A percentile compares a stretch with the other conserved stretches of the same genome.
Conservation (phyloP, 202 grass and related monocot species). For the Zoysia matrella region DNA sequence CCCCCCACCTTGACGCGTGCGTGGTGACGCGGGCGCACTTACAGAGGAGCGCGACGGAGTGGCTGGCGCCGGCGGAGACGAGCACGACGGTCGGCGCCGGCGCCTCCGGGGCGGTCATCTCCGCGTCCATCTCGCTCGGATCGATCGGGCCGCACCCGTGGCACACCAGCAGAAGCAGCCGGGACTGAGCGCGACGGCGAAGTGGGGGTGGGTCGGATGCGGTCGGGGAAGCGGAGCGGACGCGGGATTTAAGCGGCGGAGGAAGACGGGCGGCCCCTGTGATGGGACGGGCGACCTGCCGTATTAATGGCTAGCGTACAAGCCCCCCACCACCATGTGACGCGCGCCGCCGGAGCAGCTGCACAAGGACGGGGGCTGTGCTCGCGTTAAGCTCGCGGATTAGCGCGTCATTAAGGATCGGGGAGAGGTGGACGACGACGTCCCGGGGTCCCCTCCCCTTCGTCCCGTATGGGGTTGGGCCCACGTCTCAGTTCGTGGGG, state of each 20-base stretch:
- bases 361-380: not conserved
- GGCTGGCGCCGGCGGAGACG: constrained; percentile 87
- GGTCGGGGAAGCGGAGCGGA: constrained; percentile 1
- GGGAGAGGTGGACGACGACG: constrained; percentile 39
- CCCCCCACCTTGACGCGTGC: too few relatives aligned
- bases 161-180: not conserved
- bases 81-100: constrained; percentile 57
- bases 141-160: not conserved
- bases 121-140: constrained; percentile 40
- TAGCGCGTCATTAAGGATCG: constrained; percentile 49
- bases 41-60: constrained; percentile 96
- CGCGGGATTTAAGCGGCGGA: constrained; percentile 46
- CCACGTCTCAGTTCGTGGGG: not conserved
- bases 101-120: constrained; percentile 38
- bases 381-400: constrained; percentile 28
- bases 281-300: constrained; percentile 58
- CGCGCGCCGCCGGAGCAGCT: not conserved
- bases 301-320: constrained; percentile 48
- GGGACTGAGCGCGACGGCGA: not conserved
- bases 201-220: not conserved
- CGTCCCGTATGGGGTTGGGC: not conserved
- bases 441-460: not conserved
- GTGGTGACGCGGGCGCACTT: constrained; percentile 7
- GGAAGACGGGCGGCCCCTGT: not conserved
- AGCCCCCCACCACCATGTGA: constrained; percentile 40